Percentiles rank a stretch among this genome's conserved stretches.
phyloP scores from a whole-genome alignment of 2,329 filamentous ascomycete genomes.

The Rhytidhysteron rufulum region DNA sequence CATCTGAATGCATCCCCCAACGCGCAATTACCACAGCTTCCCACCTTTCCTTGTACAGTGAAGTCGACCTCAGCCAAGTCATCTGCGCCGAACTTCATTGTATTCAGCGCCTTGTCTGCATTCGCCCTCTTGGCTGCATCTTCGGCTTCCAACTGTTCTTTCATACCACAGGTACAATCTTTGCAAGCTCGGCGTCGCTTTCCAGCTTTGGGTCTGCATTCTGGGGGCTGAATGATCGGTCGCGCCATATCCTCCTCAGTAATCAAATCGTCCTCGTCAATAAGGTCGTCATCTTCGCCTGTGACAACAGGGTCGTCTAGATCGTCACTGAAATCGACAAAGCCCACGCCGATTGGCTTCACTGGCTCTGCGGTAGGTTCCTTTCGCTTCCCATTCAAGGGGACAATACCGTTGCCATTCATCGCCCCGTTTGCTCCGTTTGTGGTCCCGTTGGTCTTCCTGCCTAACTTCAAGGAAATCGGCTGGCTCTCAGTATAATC shows the following conservation, averaged over 20 bases:
- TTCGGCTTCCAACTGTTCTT: conserved; percentile 80
- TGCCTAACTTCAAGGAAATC: conserved; percentile 62
- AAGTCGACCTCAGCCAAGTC: conserved; percentile 93
- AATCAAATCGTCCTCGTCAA: conserved; percentile 85
- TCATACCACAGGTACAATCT: conserved; percentile 93
- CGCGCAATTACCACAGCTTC: conserved; percentile 90
- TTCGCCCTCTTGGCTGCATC: conserved; percentile 66
- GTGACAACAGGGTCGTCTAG: conserved; percentile 51
- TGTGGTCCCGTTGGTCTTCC: conserved; percentile 39
- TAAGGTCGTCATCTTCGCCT: conserved; percentile 73
- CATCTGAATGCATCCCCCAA: conserved; percentile 76
- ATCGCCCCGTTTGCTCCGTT: conserved; percentile 15
- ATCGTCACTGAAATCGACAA: conserved; percentile 63
- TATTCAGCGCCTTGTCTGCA: conserved; percentile 62
- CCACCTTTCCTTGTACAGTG: conserved; percentile 94
- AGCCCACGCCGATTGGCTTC: conserved; percentile 32
- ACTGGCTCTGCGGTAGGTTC: conserved; percentile 28
- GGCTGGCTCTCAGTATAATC: conserved; percentile 55
- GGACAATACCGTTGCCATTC: conserved; percentile 21
- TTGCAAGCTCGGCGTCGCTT: conserved; percentile 94
- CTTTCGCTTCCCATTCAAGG: conserved; percentile 41
- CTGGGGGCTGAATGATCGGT: conserved; percentile 73
- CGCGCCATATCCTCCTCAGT: conserved; percentile 78
- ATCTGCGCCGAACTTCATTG: conserved; percentile 69
- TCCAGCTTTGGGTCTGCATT: conserved; percentile 81